Conservation (phyloP, 2,329 filamentous ascomycete genomes). For the Westerdykella sp. region DNA sequence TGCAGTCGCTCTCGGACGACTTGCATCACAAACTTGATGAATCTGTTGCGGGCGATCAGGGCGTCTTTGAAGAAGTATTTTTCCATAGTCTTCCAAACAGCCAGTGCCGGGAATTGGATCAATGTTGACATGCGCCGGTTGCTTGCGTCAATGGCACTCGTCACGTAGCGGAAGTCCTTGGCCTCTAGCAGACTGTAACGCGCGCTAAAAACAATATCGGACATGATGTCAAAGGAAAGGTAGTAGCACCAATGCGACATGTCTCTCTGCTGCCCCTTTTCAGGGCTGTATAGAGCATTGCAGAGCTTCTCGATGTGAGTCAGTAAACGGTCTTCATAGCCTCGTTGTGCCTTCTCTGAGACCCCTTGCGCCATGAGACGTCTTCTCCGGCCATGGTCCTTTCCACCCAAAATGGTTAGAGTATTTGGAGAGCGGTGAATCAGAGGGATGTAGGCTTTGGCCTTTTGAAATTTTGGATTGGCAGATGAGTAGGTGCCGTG, state of each 20-base stretch:
- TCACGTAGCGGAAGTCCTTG: conserved; percentile 28
- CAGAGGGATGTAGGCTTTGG: conserved; percentile 8
- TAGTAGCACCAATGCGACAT: conserved; percentile 37
- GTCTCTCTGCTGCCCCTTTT: conserved; percentile 27
- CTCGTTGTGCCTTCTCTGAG: conserved; percentile 3
- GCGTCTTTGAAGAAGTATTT: conserved; percentile 31
- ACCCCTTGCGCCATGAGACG: background rate
- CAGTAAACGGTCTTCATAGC: background rate
- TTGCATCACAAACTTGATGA: conserved; percentile 12
- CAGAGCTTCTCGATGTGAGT: background rate
- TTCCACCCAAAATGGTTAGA: conserved; percentile 31
- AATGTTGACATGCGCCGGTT: conserved; percentile 31
- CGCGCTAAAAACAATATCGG: conserved; percentile 34
- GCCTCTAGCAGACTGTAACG: conserved; percentile 31
- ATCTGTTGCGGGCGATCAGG: conserved; percentile 12
- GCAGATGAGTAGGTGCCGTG: background rate
- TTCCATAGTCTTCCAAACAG: conserved; percentile 16
- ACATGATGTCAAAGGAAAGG: conserved; percentile 43
- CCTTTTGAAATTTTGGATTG: conserved; percentile 2
- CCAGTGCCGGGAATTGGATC: conserved; percentile 18
- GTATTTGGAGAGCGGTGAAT: conserved; percentile 25
- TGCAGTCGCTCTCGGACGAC: conserved; percentile 7
- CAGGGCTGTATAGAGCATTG: background rate
- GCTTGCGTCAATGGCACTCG: conserved; percentile 30
- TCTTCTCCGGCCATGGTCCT: conserved; percentile 34